Percentiles rank a stretch among this genome's conserved stretches.
Conservation (phyloP, 805 yeast species). For the Kazachstania taianensis region DNA sequence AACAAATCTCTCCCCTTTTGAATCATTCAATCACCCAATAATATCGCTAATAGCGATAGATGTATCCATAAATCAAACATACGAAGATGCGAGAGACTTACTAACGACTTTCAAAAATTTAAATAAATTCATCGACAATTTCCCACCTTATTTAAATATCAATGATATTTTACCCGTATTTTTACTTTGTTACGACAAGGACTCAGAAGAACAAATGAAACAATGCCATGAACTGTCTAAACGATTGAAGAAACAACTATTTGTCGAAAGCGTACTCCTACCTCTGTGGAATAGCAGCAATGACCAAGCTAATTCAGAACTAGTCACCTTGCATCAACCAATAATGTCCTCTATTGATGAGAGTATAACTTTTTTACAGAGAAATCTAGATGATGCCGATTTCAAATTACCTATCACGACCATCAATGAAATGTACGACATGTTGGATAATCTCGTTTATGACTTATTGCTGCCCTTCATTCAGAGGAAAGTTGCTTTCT, state of each 20-base stretch:
- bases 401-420: constrained; percentile 13
- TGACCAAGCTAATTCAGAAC: constrained; percentile 2
- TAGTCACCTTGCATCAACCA: constrained; percentile 23
- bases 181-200: constrained; percentile 41
- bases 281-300: constrained; percentile 20
- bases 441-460: constrained; percentile 14
- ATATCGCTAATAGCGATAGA: constrained; percentile 62
- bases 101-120: constrained; percentile 43
- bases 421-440: constrained; percentile 19
- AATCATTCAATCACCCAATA: constrained; percentile 80
- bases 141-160: constrained; percentile 44
- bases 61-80: constrained; percentile 18
- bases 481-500: constrained; percentile 66
- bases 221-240: constrained; percentile 32
- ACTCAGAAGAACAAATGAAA: constrained; percentile 36
- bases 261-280: constrained; percentile 26
- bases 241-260: constrained; percentile 34
- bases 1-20: constrained; percentile 60
- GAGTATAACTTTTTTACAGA: constrained; percentile 11
- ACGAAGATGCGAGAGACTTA: constrained; percentile 47
- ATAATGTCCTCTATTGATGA: constrained; percentile 24
- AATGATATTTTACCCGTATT: constrained; percentile 51
- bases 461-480: constrained; percentile 56
- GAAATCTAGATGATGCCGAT: background rate
- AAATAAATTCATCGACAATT: constrained; percentile 37